These are phyloP conservation scores for Aureobasidium namibiae DNA, from an alignment of 2,329 filamentous ascomycete species.

Conservation along the genomic window DNA sequence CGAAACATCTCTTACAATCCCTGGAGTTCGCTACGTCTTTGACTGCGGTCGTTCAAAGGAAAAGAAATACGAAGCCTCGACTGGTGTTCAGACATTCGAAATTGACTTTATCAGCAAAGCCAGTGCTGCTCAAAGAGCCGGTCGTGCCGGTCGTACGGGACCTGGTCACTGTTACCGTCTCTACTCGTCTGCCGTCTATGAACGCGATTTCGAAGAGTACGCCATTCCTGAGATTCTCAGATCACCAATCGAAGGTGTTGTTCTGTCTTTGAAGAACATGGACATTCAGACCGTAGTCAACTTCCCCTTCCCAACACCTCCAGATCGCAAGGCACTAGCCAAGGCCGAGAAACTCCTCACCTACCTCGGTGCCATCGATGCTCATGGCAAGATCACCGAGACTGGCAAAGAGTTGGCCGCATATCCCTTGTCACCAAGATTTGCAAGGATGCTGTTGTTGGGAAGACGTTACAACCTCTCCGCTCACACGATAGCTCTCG, in stretches of 20 bases:
- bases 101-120: constrained; percentile 97
- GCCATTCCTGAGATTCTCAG: constrained; percentile 80
- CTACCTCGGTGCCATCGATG: constrained; percentile 70
- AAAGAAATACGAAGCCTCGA: constrained; percentile 76
- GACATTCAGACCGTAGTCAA: constrained; percentile 81
- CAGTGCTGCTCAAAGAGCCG: constrained; percentile 81
- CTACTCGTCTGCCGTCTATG: constrained; percentile 91
- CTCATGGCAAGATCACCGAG: constrained; percentile 64
- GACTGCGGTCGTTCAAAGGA: constrained; percentile 91
- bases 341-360: constrained; percentile 80
- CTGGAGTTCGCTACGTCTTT: constrained; percentile 90
- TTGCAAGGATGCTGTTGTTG: constrained; percentile 83
- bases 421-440: constrained; percentile 85
- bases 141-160: constrained; percentile 89
- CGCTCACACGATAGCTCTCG: constrained; percentile 77
- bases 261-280: constrained; percentile 92
- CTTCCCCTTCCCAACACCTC: constrained; percentile 92
- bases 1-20: constrained; percentile 94
- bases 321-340: constrained; percentile 64
- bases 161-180: constrained; percentile 92
- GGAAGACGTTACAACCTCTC: constrained; percentile 76
- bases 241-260: constrained; percentile 82
- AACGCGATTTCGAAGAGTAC: constrained; percentile 79
- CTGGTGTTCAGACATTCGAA: constrained; percentile 91
- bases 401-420: constrained; percentile 74